Conservation (phyloP, 768 basidiomycete genomes). For the Plicaturopsis crispa region DNA sequence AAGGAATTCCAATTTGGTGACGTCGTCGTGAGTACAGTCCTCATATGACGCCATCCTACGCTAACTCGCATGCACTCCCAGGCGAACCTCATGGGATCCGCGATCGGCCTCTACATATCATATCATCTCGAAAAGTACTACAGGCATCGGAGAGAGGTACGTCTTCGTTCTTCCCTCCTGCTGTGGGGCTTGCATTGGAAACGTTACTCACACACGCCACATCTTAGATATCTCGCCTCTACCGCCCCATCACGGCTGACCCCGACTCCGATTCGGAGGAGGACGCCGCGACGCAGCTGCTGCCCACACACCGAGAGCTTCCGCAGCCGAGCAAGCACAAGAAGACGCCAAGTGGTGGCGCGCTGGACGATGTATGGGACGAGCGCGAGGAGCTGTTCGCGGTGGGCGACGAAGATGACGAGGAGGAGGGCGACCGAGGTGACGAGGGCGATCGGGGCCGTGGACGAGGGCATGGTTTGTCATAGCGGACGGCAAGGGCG, state of each 20-base stretch:
- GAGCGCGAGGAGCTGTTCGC: conserved; percentile 72
- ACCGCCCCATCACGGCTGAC: conserved; percentile 59
- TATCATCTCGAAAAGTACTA: conserved; percentile 72
- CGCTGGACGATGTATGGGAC: conserved; percentile 66
- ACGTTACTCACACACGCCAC: conserved; percentile 1
- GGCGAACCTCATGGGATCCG: conserved; percentile 76
- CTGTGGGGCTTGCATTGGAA: not conserved
- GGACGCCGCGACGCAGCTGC: conserved; percentile 50
- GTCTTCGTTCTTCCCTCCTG: conserved; percentile 5
- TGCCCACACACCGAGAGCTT: conserved; percentile 54
- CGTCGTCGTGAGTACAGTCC: conserved; percentile 44
- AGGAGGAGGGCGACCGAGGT: no score
- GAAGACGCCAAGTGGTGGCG: conserved; percentile 22
- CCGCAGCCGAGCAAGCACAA: no score
- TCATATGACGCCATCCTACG: conserved; percentile 3
- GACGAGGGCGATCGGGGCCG: no score
- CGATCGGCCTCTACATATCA: conserved; percentile 55
- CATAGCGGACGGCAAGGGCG: no score
- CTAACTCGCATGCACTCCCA: conserved; percentile 18
- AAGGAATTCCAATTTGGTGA: conserved; percentile 71
- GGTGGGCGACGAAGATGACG: conserved; percentile 56
- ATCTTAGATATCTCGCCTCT: conserved; percentile 65
- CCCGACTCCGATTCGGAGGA: conserved; percentile 47
- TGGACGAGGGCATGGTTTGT: no score
- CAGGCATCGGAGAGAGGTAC: conserved; percentile 71